Evolutionary conservation across 1,139 yeast species (phyloP), one percentile per base, ranked within the genome.

Genomic region (Debaryomyces sp.): DNA sequence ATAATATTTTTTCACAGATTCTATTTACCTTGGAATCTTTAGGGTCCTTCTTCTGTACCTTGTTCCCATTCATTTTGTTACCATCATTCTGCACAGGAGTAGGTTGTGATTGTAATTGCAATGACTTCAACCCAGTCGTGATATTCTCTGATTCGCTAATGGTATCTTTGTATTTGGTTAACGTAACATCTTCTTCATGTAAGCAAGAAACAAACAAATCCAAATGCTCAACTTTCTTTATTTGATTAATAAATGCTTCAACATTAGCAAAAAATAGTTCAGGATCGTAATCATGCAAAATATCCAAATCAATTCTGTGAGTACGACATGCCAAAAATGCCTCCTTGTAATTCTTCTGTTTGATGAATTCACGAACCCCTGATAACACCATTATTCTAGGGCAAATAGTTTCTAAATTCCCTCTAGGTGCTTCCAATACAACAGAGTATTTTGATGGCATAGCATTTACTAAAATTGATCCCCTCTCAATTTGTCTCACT

Each of bases 311-410:
- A 52, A 95, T 89, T 67, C 99, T 82, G 65, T 95, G 97, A 1
- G 91, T 84, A 57, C 98, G 84, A 71, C 98, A 94, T 10, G 86
- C 81, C 42, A 80, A 61, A 60, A 94, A 92, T 0, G 99, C 99
- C 21, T 77, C 76, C 46, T 71, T 75, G 61, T 87, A 95, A 36
- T 82, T 71, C 52, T 71, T 73, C 0, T 71, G 69, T 34, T 77
- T 74, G 53, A 95, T 89, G 58, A 79, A 78, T 43, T 80, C 75
- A 57, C 99, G 79, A 15, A 95, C 95, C 17, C 87, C 96, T 10
- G 90, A 79, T 44, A 95, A 73, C 12, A 94, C 96, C 88, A 94
- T 84, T 42, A 94, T 88, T 66, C 99, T 79, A 9, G 99, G 99
- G 61, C 84, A 87, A 29, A 95, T 87, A 0, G 98, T 91, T 66